Percentiles rank a stretch among this genome's conserved stretches.
Conservation (phyloP, 192 early-diverging fungal species). For the Cetraspora pellucida region DNA sequence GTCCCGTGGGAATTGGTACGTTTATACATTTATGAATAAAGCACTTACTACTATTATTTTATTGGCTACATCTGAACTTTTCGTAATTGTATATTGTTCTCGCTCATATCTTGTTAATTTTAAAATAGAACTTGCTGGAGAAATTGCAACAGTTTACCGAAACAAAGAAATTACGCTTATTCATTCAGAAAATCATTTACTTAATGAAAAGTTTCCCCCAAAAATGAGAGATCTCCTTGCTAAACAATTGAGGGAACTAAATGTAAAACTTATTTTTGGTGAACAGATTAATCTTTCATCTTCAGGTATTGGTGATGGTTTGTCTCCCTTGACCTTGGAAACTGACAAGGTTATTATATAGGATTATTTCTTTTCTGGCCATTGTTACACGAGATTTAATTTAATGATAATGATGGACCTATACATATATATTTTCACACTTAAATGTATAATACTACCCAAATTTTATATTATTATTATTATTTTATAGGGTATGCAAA, state of each 20-base stretch:
- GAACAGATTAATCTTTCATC: conserved; percentile 24
- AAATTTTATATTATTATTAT: no score
- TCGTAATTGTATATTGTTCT: background rate
- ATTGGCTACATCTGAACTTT: background rate
- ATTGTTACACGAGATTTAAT: no score
- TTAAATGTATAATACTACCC: no score
- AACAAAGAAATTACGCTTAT: conserved; percentile 52
- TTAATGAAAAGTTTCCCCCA: conserved; percentile 38
- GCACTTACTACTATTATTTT: no score
- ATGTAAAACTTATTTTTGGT: conserved; percentile 36
- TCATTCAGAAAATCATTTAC: conserved; percentile 40
- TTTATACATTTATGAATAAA: background rate
- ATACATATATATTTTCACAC: no score
- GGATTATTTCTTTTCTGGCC: background rate
- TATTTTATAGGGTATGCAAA: background rate
- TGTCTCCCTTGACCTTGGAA: background rate
- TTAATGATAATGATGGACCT: no score
- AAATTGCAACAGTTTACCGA: conserved; percentile 47
- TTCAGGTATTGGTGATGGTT: conserved; percentile 3
- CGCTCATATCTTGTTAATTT: background rate
- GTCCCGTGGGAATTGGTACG: conserved; percentile 56
- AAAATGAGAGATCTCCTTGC: conserved; percentile 9
- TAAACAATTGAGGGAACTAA: conserved; percentile 15
- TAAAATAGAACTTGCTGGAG: conserved; percentile 56
- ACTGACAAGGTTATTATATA: conserved; percentile 30